A percentile compares a stretch with the other conserved stretches of the same genome.
Conservation (phyloP, 768 basidiomycete species). For the Pisolithus microcarpus region DNA sequence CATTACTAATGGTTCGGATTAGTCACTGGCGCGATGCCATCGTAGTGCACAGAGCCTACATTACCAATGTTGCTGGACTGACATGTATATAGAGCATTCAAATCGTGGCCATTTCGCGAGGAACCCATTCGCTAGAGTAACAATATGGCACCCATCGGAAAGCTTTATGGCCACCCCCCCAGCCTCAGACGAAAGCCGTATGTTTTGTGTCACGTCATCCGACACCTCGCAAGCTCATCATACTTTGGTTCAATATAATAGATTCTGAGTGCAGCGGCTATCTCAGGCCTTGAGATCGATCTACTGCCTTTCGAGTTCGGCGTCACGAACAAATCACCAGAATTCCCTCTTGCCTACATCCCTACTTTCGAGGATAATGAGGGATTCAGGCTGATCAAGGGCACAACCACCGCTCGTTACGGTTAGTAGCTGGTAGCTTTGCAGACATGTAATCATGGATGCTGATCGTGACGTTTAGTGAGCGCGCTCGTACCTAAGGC, state of each 20-base stretch:
- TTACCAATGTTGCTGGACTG: too few relatives aligned
- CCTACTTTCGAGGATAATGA: slow-evolving; percentile 14
- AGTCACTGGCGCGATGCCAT: too few relatives aligned
- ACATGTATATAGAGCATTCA: too few relatives aligned
- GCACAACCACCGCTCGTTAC: slow-evolving; percentile 13
- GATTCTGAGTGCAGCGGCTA: slow-evolving; percentile 17
- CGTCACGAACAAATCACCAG: slow-evolving; percentile 8
- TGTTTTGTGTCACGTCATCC: not conserved
- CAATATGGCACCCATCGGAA: slow-evolving; percentile 14
- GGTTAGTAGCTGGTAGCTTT: not conserved
- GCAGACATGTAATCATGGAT: not conserved
- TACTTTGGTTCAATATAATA: not conserved
- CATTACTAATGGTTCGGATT: too few relatives aligned
- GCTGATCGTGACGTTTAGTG: slow-evolving; percentile 4
- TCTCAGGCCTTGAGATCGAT: slow-evolving; percentile 10
- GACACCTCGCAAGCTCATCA: not conserved
- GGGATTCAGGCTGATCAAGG: slow-evolving; percentile 13
- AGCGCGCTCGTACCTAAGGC: slow-evolving; percentile 6
- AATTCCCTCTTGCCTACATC: slow-evolving; percentile 14
- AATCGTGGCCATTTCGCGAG: too few relatives aligned
- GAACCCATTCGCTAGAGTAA: not conserved
- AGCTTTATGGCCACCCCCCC: slow-evolving; percentile 8
- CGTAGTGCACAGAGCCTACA: too few relatives aligned
- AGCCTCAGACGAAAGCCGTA: slow-evolving; percentile 14
- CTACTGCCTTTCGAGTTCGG: slow-evolving; percentile 1